Conservation (phyloP, 2,329 filamentous ascomycete genomes). For the Ophiostoma novo-ulmi region DNA sequence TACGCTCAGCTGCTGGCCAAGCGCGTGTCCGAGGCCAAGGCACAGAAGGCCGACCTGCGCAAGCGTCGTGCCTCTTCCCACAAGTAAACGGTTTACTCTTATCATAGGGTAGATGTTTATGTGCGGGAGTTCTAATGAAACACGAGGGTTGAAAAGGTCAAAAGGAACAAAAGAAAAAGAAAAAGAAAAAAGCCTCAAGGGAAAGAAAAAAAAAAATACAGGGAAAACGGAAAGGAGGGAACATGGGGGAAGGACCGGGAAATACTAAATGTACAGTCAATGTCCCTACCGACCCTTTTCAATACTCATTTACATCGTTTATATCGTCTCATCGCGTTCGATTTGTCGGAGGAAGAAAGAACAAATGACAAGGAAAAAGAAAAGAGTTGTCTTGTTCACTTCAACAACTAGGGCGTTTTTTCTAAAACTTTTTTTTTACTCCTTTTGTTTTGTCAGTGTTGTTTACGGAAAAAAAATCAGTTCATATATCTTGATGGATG, state of each 20-base stretch:
- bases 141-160: neutral
- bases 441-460: constrained; percentile 2
- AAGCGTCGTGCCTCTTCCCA: constrained; percentile 96
- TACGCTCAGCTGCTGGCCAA: constrained; percentile 94
- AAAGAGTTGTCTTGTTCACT: neutral
- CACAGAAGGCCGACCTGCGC: constrained; percentile 85
- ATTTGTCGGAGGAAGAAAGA: neutral
- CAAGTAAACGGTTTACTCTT: constrained; percentile 55
- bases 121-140: neutral
- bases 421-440: constrained; percentile 5
- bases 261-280: neutral
- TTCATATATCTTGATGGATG: neutral
- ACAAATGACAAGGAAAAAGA: neutral
- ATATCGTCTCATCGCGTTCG: neutral
- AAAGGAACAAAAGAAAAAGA: neutral
- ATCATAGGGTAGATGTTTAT: neutral
- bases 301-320: neutral
- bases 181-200: constrained; percentile 7
- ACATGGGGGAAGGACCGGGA: neutral
- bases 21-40: constrained; percentile 95
- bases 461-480: neutral
- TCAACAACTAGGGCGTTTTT: constrained; percentile 11
- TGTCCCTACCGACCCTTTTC: constrained; percentile 1
- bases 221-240: neutral
- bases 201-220: constrained; percentile 9